These are phyloP conservation scores for Eucalyptus cloeziana DNA, from an alignment of 345 rosid species.

Conservation along the genomic window DNA sequence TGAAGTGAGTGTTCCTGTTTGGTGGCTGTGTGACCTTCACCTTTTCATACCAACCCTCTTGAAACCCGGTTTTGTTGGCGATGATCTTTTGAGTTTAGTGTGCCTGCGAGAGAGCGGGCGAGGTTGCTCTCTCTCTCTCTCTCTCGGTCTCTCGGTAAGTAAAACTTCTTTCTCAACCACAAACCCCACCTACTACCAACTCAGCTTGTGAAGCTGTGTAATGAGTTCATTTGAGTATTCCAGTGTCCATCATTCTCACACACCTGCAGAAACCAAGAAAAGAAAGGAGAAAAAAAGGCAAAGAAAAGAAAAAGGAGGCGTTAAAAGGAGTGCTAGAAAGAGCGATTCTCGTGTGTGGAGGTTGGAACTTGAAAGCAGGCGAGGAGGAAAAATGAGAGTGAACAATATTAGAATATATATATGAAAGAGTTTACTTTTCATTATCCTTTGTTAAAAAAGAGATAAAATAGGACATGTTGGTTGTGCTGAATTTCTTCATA, in stretches of 20 bases:
- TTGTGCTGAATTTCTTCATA: conserved; percentile 26
- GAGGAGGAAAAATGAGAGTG: background rate
- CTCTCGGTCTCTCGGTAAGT: conserved; percentile 9
- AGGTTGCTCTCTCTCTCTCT: background rate
- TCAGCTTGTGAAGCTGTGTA: conserved; percentile 7
- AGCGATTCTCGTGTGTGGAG: background rate
- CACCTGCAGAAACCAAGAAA: conserved; percentile 36
- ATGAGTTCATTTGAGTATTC: background rate
- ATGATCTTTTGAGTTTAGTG: background rate
- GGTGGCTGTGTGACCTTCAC: conserved; percentile 3
- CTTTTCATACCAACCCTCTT: conserved; percentile 16
- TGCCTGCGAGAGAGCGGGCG: background rate
- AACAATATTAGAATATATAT: background rate
- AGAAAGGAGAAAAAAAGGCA: background rate
- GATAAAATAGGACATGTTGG: background rate
- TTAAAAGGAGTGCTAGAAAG: conserved; percentile 29
- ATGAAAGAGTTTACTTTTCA: background rate
- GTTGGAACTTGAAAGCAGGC: conserved; percentile 10
- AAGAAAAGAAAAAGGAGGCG: conserved; percentile 1
- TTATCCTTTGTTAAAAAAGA: background rate
- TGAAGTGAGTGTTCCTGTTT: background rate
- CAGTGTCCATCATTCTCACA: conserved; percentile 3
- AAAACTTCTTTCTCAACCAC: conserved; percentile 44
- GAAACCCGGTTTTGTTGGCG: background rate
- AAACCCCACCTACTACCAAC: conserved; percentile 31